phyloP scores from a whole-genome alignment of 495 filamentous ascomycete species.

The Neurospora terricola region DNA sequence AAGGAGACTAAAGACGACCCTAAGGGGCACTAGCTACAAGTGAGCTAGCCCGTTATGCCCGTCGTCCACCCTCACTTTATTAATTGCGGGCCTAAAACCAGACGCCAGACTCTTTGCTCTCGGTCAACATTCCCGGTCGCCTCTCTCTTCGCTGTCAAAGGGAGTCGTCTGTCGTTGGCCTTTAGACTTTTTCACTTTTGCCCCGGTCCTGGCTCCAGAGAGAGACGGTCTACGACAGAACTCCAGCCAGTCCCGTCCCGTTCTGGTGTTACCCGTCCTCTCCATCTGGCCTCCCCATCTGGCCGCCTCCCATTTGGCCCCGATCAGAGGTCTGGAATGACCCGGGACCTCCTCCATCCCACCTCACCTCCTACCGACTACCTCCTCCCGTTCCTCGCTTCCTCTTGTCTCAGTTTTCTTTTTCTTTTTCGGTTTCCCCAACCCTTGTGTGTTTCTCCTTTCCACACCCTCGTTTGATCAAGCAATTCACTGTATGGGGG shows the following conservation, averaged over 20 bases:
- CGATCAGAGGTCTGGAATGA: background rate
- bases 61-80: background rate
- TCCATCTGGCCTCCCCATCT: background rate
- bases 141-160: background rate
- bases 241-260: background rate
- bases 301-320: background rate
- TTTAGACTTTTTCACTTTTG: background rate
- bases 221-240: background rate
- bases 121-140: background rate
- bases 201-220: background rate
- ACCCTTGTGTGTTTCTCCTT: background rate
- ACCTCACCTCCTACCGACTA: background rate
- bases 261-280: background rate
- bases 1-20: background rate
- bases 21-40: background rate
- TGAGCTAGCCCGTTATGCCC: background rate
- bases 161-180: background rate
- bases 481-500: background rate
- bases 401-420: background rate
- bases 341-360: background rate
- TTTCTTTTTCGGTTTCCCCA: background rate
- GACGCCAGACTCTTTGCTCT: background rate
- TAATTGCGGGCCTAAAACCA: background rate
- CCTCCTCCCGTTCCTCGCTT: background rate
- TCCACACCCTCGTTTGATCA: background rate